Base-by-base conservation (phyloP, 2,329 filamentous ascomycete species). In the Tolypocladium pustulatum region DNA sequence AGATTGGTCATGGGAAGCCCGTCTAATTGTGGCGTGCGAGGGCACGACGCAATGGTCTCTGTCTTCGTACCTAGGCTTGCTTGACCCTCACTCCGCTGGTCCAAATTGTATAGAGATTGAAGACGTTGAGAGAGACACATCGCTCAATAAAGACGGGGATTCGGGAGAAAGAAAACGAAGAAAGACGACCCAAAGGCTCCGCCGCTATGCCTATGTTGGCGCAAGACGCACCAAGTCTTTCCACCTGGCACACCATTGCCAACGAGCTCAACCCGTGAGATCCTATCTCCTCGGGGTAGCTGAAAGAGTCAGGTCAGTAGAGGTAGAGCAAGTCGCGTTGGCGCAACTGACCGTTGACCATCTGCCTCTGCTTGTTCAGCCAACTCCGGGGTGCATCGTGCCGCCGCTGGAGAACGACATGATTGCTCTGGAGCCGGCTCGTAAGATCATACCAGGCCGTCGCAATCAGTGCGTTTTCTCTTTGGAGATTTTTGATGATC, bases 371-470 rank as follows among this genome's bases (percentile, higher is more conserved):
- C 77, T 89, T 91, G 67, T 89, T 89, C 65, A 95, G 75, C 89
- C 89, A 95, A 73, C 89, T 92, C 73, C 85, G 87, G 17, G 89
- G 88, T 65, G 82, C 82, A 65, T 93, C 89, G 65, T 84, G 84
- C 65, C 88, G 81, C 64, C 90, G 78, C 68, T 91, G 88, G 62
- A 95, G 74, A 58, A 90, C 84, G 49, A 93, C 87, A 62, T 89
- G 89, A 70, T 92, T 93, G 75, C 88, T 91, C 74, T 94, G 90
- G 65, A 95, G 73, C 56, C 90, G 81, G 68, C 81, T 86, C 32
- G 87, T 86, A 66, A 94, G 81, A 71, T 93, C 89, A 74, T 92
- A 92, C 89, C 89, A 95, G 2, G 90, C 90, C n/a, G 86, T 88
- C 32, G 87, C 79, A 66, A 95, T 90, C 68, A 94, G 80, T 43